These are phyloP conservation scores for Solanum chilense DNA, from an alignment of 257 asterid genomes.

Conservation along the genomic window DNA sequence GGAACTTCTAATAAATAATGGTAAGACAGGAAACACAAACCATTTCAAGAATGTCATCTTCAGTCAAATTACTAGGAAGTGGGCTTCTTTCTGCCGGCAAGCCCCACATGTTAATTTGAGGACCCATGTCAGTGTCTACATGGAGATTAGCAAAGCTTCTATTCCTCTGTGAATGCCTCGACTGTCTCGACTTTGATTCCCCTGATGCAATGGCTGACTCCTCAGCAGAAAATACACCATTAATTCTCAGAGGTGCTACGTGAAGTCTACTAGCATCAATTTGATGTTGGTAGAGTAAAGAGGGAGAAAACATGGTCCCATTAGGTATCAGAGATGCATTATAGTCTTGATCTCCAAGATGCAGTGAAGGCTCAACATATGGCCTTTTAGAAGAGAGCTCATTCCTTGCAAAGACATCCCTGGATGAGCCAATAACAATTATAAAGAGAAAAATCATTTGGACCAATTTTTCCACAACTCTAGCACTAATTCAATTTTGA, in stretches of 20 bases:
- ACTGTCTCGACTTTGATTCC: conserved; percentile 22
- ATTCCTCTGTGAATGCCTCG: conserved; percentile 20
- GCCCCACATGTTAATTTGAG: conserved; percentile 34
- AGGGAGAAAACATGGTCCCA: conserved; percentile 49
- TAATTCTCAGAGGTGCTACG: conserved; percentile 27
- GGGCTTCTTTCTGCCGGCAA: conserved; percentile 47
- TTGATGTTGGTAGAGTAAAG: conserved; percentile 53
- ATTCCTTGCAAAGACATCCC: conserved; percentile 36
- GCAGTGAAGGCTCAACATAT: conserved; percentile 33
- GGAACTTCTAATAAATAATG: neutral
- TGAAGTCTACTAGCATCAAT: conserved; percentile 53
- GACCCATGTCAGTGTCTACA: conserved; percentile 11
- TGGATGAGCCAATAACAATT: conserved; percentile 22
- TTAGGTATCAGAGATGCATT: conserved; percentile 29
- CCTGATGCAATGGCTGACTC: conserved; percentile 19
- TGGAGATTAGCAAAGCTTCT: conserved; percentile 20
- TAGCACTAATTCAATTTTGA: neutral
- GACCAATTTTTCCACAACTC: neutral
- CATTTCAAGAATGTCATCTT: conserved; percentile 88
- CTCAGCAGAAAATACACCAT: conserved; percentile 18
- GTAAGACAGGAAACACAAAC: conserved; percentile 31
- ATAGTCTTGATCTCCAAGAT: conserved; percentile 27
- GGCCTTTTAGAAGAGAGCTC: conserved; percentile 31
- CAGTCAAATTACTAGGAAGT: conserved; percentile 50
- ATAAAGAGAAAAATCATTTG: neutral